phyloP scores from a whole-genome alignment of 1,284 basidiomycete species.

The Inonotus hispidus region DNA sequence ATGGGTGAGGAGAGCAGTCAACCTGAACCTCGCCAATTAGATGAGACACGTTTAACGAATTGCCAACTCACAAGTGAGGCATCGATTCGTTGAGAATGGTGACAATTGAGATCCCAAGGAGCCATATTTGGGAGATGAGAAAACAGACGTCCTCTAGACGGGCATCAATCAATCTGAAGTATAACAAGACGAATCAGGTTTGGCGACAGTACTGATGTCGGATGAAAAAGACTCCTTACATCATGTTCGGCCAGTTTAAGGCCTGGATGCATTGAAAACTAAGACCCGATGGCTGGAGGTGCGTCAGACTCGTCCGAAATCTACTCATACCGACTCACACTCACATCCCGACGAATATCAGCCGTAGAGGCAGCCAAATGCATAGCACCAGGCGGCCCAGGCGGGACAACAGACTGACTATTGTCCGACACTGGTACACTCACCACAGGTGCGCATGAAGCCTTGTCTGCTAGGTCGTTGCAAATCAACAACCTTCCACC shows the following conservation, averaged over 20 bases:
- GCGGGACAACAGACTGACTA: neutral
- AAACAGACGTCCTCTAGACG: conserved; percentile 21
- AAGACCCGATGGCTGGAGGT: neutral
- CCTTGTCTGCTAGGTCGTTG: neutral
- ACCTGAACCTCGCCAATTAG: neutral
- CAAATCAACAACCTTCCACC: conserved; percentile 7
- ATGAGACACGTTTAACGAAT: neutral
- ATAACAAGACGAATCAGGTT: neutral
- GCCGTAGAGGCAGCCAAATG: neutral
- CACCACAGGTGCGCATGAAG: neutral
- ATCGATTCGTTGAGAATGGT: conserved; percentile 17
- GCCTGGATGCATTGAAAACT: conserved; percentile 2
- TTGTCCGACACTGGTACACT: conserved; percentile 7
- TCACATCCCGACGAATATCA: neutral
- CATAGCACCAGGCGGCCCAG: neutral
- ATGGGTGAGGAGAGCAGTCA: conserved; percentile 13
- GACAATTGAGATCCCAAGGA: conserved; percentile 20
- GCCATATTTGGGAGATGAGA: conserved; percentile 22
- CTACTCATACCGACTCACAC: neutral
- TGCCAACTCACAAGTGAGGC: conserved; percentile 15
- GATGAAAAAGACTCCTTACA: neutral
- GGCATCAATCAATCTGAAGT: conserved; percentile 11
- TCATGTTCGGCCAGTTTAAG: conserved; percentile 1
- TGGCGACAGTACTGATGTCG: too few species aligned
- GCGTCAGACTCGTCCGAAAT: neutral